Percentiles rank a stretch among this genome's conserved stretches.
phyloP scores from a whole-genome alignment of 1,284 basidiomycete genomes.

The Sporisorium exsertum region DNA sequence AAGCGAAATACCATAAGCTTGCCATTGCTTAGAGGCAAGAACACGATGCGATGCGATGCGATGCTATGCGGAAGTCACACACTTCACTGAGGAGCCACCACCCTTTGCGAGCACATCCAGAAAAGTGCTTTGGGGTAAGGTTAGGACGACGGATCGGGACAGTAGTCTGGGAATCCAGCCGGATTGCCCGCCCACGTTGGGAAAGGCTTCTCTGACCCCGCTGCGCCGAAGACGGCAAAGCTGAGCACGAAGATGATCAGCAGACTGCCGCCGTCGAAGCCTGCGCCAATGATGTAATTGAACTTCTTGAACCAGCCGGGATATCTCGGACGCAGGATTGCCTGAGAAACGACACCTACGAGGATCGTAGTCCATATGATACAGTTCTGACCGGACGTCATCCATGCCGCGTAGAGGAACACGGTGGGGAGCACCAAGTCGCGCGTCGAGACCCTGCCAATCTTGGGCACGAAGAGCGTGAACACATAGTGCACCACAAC shows the following conservation, averaged over 20 bases:
- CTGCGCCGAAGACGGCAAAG: constrained; percentile 78
- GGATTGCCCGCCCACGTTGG: constrained; percentile 68
- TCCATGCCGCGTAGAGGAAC: constrained; percentile 25
- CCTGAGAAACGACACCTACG: constrained; percentile 75
- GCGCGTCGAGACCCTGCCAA: constrained; percentile 18
- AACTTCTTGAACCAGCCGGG: constrained; percentile 76
- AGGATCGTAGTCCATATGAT: constrained; percentile 73
- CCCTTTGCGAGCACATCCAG: neutral
- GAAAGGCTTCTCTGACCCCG: constrained; percentile 74
- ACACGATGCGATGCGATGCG: neutral
- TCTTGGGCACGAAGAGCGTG: constrained; percentile 13
- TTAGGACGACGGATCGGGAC: constrained; percentile 18
- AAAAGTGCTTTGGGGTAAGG: too few species aligned
- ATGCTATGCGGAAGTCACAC: neutral
- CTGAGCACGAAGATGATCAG: constrained; percentile 78
- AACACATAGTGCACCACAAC: constrained; percentile 31
- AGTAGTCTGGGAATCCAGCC: constrained; percentile 23
- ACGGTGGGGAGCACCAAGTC: constrained; percentile 30
- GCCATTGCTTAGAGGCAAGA: neutral
- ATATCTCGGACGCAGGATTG: constrained; percentile 75
- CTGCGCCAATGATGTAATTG: constrained; percentile 78
- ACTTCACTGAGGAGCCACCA: neutral
- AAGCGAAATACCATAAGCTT: neutral
- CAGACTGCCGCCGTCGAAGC: constrained; percentile 78
- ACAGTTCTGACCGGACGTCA: constrained; percentile 75